Evolutionary conservation across 352 stramenopile species (phyloP).

Genomic region (Phytophthora litchii): DNA sequence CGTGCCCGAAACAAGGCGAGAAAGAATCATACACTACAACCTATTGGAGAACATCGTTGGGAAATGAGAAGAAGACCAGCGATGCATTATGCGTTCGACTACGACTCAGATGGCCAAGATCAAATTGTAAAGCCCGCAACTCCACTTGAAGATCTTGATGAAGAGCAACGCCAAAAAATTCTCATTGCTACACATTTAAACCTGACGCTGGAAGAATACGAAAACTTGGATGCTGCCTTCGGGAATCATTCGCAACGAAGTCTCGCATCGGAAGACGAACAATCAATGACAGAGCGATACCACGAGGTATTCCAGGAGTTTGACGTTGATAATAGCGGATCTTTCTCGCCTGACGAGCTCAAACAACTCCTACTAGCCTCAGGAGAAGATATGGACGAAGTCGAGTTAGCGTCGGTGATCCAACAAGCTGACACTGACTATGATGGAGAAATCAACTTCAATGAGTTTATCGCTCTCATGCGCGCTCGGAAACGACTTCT

Average conservation of each 20-base stretch:
- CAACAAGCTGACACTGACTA: conserved; percentile 69
- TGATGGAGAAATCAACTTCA: conserved; percentile 81
- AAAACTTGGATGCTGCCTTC: conserved; percentile 66
- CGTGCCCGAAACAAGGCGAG: conserved; percentile 17
- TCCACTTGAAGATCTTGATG: conserved; percentile 51
- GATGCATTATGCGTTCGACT: conserved; percentile 39
- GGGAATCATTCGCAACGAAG: conserved; percentile 25
- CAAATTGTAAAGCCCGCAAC: conserved; percentile 5
- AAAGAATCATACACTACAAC: conserved; percentile 13
- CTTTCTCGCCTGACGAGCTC: conserved; percentile 78
- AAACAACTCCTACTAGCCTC: conserved; percentile 55
- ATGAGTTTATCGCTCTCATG: conserved; percentile 84
- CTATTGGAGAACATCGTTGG: conserved; percentile 7
- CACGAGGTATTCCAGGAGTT: conserved; percentile 69
- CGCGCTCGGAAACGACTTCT: conserved; percentile 77
- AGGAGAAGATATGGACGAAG: conserved; percentile 80
- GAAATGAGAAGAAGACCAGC: conserved; percentile 18
- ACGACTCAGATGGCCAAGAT: conserved; percentile 40
- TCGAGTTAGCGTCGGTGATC: conserved; percentile 69
- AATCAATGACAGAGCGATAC: conserved; percentile 56
- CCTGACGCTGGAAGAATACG: conserved; percentile 73
- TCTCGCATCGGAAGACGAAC: conserved; percentile 11
- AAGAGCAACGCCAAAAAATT: conserved; percentile 52
- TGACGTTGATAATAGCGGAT: conserved; percentile 78
- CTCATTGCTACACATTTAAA: conserved; percentile 66